Conservation (phyloP, 2,329 filamentous ascomycete genomes). For the Penicillium sp. region DNA sequence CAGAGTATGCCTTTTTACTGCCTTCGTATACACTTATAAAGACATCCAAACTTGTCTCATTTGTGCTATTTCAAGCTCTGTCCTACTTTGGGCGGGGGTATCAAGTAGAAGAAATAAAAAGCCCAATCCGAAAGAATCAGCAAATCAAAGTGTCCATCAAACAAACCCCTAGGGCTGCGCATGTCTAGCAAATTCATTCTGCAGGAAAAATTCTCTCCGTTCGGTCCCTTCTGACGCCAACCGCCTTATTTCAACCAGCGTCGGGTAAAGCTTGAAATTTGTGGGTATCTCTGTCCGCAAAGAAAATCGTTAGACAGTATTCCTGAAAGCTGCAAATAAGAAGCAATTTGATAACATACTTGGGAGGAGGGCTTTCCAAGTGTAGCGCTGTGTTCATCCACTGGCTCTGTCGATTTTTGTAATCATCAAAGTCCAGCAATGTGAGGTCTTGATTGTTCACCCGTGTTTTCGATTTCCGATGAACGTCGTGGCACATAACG, state of each 20-base stretch:
- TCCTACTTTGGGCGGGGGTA: conserved; percentile 1
- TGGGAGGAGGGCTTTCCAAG: not conserved
- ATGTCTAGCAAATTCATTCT: not conserved
- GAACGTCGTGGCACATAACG: not conserved
- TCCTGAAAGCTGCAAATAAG: not conserved
- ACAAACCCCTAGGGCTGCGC: not conserved
- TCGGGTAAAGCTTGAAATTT: not conserved
- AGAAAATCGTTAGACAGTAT: not conserved
- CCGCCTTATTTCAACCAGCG: not conserved
- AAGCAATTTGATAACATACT: not conserved
- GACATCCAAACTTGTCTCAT: too few relatives aligned
- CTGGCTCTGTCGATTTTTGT: not conserved
- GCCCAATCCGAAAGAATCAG: not conserved
- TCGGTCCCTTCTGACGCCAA: not conserved
- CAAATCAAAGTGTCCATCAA: not conserved
- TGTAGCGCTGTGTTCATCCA: not conserved
- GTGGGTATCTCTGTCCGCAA: not conserved
- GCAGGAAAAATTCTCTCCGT: not conserved
- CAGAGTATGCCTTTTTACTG: too few relatives aligned
- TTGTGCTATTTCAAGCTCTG: not conserved
- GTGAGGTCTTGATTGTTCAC: not conserved
- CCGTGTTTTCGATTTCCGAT: not conserved
- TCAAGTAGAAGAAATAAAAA: not conserved
- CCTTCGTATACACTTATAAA: too few relatives aligned
- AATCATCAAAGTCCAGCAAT: not conserved